A percentile compares a stretch with the other conserved stretches of the same genome.
Evolutionary conservation across 345 rosid genomes (phyloP).

Genomic region (Eucalyptus camaldulensis): DNA sequence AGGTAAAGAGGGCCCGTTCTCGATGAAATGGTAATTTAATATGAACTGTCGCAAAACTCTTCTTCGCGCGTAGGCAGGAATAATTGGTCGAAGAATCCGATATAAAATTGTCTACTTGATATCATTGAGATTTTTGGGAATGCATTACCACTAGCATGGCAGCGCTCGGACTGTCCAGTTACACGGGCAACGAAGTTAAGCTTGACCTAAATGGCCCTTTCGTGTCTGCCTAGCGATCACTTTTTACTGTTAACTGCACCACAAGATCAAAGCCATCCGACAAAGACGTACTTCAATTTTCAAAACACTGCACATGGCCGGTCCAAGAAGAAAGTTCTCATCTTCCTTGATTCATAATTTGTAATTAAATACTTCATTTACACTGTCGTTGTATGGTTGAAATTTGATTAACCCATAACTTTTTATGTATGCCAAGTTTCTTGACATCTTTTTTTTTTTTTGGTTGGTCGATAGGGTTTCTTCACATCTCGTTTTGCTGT

Average conservation of each 20-base stretch:
- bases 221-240: background rate
- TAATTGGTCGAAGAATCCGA: background rate
- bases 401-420: background rate
- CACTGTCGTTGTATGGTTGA: background rate
- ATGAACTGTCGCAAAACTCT: background rate
- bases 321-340: background rate
- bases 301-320: background rate
- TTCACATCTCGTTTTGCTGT: background rate
- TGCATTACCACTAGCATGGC: background rate
- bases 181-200: background rate
- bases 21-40: background rate
- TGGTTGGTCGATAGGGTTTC: background rate
- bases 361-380: background rate
- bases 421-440: background rate
- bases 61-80: background rate
- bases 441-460: background rate
- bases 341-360: background rate
- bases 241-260: background rate
- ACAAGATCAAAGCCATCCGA: background rate
- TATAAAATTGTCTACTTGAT: background rate
- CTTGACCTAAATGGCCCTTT: background rate
- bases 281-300: background rate
- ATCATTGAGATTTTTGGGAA: background rate
- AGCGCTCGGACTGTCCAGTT: background rate
- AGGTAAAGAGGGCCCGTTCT: background rate